Conservation (phyloP, 306 rosid species). For the Vicia villosa region DNA sequence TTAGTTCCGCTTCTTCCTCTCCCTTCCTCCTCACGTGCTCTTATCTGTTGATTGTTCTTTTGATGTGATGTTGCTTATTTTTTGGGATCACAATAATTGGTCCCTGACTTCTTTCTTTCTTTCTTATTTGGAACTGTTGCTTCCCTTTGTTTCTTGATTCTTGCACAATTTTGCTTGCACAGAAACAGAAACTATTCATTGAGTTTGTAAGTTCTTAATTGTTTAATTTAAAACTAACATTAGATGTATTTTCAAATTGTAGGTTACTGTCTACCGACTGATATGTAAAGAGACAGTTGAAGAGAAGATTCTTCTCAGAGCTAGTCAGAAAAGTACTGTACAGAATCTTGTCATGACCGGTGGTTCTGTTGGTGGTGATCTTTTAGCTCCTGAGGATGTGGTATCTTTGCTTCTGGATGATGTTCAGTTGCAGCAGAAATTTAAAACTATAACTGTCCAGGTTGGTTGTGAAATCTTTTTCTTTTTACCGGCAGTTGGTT, state of each 20-base stretch:
- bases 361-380: constrained; percentile 96
- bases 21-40: background rate
- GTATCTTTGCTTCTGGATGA: constrained; percentile 95
- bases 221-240: constrained; percentile 19
- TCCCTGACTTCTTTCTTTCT: constrained; percentile 16
- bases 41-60: constrained; percentile 1
- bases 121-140: constrained; percentile 19
- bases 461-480: constrained; percentile 42
- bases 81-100: background rate
- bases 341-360: constrained; percentile 99
- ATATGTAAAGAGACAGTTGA: constrained; percentile 98
- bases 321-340: constrained; percentile 95
- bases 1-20: constrained; percentile 44
- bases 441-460: constrained; percentile 79
- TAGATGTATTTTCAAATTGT: constrained; percentile 28
- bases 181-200: constrained; percentile 13
- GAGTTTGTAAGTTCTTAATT: background rate
- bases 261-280: constrained; percentile 98
- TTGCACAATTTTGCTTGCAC: constrained; percentile 20
- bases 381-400: constrained; percentile 97
- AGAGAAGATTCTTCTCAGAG: constrained; percentile 97
- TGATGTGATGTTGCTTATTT: constrained; percentile 26
- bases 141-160: background rate
- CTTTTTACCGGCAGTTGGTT: constrained; percentile 39
- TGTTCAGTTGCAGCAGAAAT: constrained; percentile 91